phyloP scores from a whole-genome alignment of 345 rosid genomes.

The Angophora floribunda region DNA sequence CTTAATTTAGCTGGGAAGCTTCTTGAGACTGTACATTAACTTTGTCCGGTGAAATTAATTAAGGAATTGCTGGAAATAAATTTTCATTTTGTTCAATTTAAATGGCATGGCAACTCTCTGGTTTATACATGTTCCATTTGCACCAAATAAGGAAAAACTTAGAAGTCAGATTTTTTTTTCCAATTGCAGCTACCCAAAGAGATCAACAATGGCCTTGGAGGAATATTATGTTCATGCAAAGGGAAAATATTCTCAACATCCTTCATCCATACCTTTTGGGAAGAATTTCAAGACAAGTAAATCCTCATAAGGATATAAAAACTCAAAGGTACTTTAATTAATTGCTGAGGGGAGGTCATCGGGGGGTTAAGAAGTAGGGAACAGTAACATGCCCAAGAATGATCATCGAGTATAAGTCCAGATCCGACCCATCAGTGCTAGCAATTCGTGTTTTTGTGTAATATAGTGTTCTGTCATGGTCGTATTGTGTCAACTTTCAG shows the following conservation, averaged over 20 bases:
- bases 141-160: neutral
- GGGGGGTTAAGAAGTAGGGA: neutral
- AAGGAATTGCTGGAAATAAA: neutral
- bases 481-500: neutral
- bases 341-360: neutral
- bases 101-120: neutral
- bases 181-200: neutral
- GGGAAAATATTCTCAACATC: neutral
- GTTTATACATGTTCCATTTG: neutral
- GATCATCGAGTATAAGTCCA: neutral
- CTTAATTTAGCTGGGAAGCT: neutral
- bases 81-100: neutral
- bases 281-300: neutral
- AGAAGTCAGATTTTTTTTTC: neutral
- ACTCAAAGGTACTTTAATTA: neutral
- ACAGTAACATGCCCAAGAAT: neutral
- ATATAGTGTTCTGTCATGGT: neutral
- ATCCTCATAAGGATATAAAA: neutral
- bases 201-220: neutral
- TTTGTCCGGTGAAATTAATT: neutral
- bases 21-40: neutral
- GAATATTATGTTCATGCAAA: neutral
- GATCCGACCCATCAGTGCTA: neutral
- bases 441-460: neutral
- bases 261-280: neutral